A percentile compares a stretch with the other conserved stretches of the same genome.
Evolutionary conservation across 345 rosid genomes (phyloP).

Genomic region (Sonneratia caseolaris): DNA sequence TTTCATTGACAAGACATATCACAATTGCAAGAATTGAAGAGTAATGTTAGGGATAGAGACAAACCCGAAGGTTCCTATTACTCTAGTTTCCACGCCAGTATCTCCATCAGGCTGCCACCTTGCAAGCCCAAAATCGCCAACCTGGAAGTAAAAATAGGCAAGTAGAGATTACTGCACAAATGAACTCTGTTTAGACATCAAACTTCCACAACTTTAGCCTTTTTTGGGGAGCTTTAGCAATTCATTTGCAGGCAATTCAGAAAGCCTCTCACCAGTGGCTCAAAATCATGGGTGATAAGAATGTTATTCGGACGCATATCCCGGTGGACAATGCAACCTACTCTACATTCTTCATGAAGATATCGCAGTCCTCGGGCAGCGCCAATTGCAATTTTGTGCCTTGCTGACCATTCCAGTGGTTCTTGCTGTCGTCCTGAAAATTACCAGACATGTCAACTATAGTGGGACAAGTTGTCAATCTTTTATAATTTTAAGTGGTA

Average conservation of each 20-base stretch:
- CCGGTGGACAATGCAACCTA: conserved; percentile 98
- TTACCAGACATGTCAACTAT: conserved; percentile 29
- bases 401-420: conserved; percentile 77
- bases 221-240: not conserved
- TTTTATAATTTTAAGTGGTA: not conserved
- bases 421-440: conserved; percentile 56
- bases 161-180: not conserved
- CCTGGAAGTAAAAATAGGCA: conserved; percentile 31
- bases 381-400: conserved; percentile 94
- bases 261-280: conserved; percentile 61
- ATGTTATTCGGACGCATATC: conserved; percentile 99
- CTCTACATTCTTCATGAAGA: conserved; percentile 99
- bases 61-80: conserved; percentile 98
- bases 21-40: conserved; percentile 5
- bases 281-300: conserved; percentile 96
- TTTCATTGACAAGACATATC: not conserved
- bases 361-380: conserved; percentile 98
- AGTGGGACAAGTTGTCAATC: not conserved
- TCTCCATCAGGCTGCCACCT: conserved; percentile 99
- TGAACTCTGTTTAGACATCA: not conserved
- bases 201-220: not conserved
- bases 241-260: not conserved
- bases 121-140: conserved; percentile 99
- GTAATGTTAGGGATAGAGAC: conserved; percentile 12
- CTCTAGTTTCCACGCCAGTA: conserved; percentile 87